Evolutionary conservation across 352 stramenopile genomes (phyloP), one percentile per base, ranked within the genome.

Genomic region (Phytophthora boehmeriae): DNA sequence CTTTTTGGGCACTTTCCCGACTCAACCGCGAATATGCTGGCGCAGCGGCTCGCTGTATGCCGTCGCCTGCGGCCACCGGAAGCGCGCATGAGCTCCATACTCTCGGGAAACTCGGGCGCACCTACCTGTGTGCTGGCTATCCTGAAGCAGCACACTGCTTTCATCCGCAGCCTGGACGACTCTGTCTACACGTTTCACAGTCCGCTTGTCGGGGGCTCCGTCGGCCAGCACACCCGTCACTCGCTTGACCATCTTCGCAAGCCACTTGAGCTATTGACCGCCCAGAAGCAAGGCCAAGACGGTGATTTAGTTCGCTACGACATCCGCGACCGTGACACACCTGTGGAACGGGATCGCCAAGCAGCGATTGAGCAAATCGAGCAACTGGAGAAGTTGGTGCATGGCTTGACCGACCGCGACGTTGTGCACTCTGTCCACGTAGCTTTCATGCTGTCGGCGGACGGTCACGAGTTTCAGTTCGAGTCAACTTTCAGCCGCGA

Each of bases 181-280:
- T 57, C 59, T 10, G 63, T 78, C 27, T 95, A 94, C 73, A 74
- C 59, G 19, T 95, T 90, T 47, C 51, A 74, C 49, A 92, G 85
- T 46, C 66, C 83, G 16, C 63, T 92, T 9, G 17, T 93, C 35
- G 67, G 86, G 42, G 81, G 66, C 11, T 83, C 79, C 6, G 65
- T 93, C 6, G 87, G 83, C 0, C 79, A 89, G 54, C 87, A 95
- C 66, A 86, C 83, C 27, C 85, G 87, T 32, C 87, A 95, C 61
- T 83, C 85, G 25, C 73, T 95, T 2, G 85, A 95, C 58, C 87
- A 95, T 51, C 41, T 95, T 30, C 72, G 79, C 19, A 93, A 91
- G 47, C 84, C 85, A 0, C 30, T 94, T 1, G 83, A 90, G 53
- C 59, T 71, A 5, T 54, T 79, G 19, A 14, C 45, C 0, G 30